Percentiles rank a stretch among this genome's conserved stretches.
phyloP scores from a whole-genome alignment of 306 rosid genomes.

The Cucumis sativus region DNA sequence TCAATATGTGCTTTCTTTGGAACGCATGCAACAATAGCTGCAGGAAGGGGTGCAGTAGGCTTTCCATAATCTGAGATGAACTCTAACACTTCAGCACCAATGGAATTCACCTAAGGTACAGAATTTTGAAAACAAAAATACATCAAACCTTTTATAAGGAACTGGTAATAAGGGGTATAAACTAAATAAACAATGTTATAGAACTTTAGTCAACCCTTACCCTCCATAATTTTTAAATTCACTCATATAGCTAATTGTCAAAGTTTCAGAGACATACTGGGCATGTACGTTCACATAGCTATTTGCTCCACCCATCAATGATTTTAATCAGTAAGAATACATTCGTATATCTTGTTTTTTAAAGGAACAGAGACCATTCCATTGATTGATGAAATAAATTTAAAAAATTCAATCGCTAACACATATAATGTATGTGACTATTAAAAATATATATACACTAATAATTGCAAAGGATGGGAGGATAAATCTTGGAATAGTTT shows the following conservation, averaged over 20 bases:
- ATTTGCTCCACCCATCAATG: background rate
- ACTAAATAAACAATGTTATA: background rate
- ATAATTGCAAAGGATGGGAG: background rate
- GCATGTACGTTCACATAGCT: background rate
- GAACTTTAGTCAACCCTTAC: background rate
- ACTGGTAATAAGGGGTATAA: background rate
- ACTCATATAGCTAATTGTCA: background rate
- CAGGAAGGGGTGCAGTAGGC: constrained; percentile 87
- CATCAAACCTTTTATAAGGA: background rate
- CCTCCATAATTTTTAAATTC: background rate
- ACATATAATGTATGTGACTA: background rate
- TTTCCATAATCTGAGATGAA: constrained; percentile 82
- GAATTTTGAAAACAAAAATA: constrained; percentile 1
- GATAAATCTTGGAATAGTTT: background rate
- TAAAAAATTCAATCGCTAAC: no score
- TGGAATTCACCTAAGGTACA: constrained; percentile 57
- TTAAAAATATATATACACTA: background rate
- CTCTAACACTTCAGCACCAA: constrained; percentile 83
- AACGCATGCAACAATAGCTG: constrained; percentile 97
- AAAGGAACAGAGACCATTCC: no score
- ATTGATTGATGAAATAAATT: no score
- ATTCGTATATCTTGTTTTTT: background rate
- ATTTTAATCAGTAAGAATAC: background rate
- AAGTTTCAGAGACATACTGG: background rate
- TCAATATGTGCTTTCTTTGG: constrained; percentile 79